phyloP scores from a whole-genome alignment of 1,284 basidiomycete species.

The Papiliotrema nemorosa region DNA sequence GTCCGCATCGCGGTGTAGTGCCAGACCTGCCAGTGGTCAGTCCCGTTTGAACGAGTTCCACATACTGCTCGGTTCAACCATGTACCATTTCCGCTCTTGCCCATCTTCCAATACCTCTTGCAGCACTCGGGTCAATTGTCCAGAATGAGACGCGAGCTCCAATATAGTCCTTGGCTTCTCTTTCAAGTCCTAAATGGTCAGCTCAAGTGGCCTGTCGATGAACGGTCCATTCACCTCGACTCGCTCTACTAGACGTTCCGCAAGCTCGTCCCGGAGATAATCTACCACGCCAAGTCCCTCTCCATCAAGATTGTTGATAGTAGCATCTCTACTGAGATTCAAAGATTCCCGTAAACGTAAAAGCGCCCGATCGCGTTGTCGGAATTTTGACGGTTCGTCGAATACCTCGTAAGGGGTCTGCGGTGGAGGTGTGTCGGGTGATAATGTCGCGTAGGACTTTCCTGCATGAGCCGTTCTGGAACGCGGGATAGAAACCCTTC shows the following conservation, averaged over 20 bases:
- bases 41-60: neutral
- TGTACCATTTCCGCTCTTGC: constrained; percentile 45
- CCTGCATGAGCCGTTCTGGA: too few relatives aligned
- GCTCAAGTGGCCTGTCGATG: neutral
- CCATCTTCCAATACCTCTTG: constrained; percentile 58
- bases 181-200: constrained; percentile 73
- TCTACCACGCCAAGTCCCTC: constrained; percentile 62
- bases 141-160: constrained; percentile 91
- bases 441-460: constrained; percentile 44
- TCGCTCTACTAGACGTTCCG: constrained; percentile 84
- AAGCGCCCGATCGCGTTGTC: constrained; percentile 74
- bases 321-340: neutral
- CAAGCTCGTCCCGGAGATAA: constrained; percentile 87
- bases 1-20: constrained; percentile 53
- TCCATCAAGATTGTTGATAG: neutral
- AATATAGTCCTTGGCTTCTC: constrained; percentile 73
- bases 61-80: constrained; percentile 83
- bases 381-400: constrained; percentile 75
- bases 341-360: constrained; percentile 41
- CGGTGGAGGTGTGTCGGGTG: constrained; percentile 40
- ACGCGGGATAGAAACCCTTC: too few relatives aligned
- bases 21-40: constrained; percentile 8
- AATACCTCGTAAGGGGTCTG: constrained; percentile 71
- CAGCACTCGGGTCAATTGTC: constrained; percentile 82
- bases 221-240: constrained; percentile 59